These are phyloP conservation scores for Suillus tomentosus DNA, from an alignment of 768 basidiomycete species.

Conservation along the genomic window DNA sequence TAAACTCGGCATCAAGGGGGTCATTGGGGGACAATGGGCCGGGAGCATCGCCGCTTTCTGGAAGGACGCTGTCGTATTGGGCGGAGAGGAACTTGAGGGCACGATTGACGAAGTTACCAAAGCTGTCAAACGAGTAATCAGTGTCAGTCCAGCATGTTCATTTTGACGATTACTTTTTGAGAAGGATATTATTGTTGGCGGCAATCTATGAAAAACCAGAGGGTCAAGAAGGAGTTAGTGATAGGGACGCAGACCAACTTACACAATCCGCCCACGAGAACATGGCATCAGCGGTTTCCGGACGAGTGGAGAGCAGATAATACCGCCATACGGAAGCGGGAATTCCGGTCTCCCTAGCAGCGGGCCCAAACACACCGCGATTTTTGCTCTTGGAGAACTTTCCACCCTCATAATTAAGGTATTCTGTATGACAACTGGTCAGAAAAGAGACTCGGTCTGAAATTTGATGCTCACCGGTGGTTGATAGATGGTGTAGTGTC, in stretches of 20 bases:
- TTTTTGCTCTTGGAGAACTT: constrained; percentile 99
- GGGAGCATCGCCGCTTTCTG: constrained; percentile 70
- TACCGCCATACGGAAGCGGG: constrained; percentile 96
- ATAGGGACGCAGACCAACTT: constrained; percentile 29
- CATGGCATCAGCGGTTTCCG: constrained; percentile 92
- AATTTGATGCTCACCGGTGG: constrained; percentile 68
- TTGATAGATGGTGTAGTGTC: constrained; percentile 89
- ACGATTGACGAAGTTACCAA: constrained; percentile 98
- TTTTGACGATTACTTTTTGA: constrained; percentile 74
- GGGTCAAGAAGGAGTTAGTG: constrained; percentile 5
- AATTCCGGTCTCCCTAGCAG: constrained; percentile 90
- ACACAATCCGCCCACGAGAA: constrained; percentile 98
- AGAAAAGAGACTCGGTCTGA: background rate
- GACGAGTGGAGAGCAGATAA: constrained; percentile 89
- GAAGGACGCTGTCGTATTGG: constrained; percentile 78
- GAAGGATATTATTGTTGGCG: constrained; percentile 88
- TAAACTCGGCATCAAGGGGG: constrained; percentile 69
- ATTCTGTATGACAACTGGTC: constrained; percentile 55
- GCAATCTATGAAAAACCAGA: constrained; percentile 55
- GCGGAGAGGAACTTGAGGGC: constrained; percentile 89
- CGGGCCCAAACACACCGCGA: constrained; percentile 95
- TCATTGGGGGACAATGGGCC: constrained; percentile 74
- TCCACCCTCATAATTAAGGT: constrained; percentile 96
- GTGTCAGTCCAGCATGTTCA: background rate
- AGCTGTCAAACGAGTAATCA: constrained; percentile 43